These are phyloP conservation scores for Mangifera indica DNA, from an alignment of 345 rosid genomes.

Conservation along the genomic window DNA sequence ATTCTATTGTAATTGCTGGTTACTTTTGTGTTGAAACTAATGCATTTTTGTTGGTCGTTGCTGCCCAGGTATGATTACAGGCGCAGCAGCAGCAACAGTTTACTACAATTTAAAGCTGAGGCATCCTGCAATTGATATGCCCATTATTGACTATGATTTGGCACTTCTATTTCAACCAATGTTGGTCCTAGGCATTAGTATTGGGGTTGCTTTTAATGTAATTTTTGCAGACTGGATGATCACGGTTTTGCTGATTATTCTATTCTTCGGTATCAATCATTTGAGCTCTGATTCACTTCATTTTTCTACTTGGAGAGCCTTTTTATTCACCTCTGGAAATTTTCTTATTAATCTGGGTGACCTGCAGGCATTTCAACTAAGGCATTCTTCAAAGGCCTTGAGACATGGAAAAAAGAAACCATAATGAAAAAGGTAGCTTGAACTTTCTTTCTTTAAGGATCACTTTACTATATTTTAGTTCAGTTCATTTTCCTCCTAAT, in stretches of 20 bases:
- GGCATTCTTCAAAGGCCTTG: constrained; percentile 51
- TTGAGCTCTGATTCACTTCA: not conserved
- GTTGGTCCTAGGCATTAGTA: constrained; percentile 48
- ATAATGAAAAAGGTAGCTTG: constrained; percentile 28
- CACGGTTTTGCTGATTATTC: constrained; percentile 42
- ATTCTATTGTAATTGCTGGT: not conserved
- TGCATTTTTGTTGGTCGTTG: not conserved
- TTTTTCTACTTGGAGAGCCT: not conserved
- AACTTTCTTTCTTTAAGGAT: not conserved
- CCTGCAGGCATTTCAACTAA: constrained; percentile 41
- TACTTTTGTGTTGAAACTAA: not conserved
- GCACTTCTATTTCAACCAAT: constrained; percentile 54
- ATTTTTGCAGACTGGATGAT: constrained; percentile 57
- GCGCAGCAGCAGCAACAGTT: constrained; percentile 44
- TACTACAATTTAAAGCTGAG: constrained; percentile 38
- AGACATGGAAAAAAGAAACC: constrained; percentile 57
- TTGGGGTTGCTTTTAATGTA: constrained; percentile 47
- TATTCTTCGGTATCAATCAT: constrained; percentile 34
- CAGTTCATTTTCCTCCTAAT: not conserved
- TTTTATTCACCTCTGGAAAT: not conserved
- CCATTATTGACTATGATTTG: constrained; percentile 53
- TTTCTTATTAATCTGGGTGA: not conserved
- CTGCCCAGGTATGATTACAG: constrained; percentile 48
- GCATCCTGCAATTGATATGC: constrained; percentile 49
- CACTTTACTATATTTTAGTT: not conserved